A percentile compares a stretch with the other conserved stretches of the same genome.
Conservation (phyloP, 768 basidiomycete genomes). For the Polyporus arcularius region DNA sequence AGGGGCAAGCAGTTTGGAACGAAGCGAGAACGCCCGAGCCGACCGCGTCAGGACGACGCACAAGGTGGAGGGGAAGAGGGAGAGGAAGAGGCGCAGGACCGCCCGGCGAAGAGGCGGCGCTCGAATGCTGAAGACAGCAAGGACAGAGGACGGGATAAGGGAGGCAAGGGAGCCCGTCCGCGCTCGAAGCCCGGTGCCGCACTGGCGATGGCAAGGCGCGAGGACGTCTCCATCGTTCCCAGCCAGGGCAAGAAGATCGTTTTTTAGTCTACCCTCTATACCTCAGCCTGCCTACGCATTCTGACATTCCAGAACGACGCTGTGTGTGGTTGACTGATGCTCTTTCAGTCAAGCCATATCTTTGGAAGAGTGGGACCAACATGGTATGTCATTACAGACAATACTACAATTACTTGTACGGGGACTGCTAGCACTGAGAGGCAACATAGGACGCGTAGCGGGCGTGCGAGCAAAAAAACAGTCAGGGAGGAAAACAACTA, state of each 20-base stretch:
- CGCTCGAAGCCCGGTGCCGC: conserved; percentile 79
- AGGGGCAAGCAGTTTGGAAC: neutral
- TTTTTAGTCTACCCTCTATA: conserved; percentile 41
- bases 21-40: neutral
- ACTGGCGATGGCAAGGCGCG: conserved; percentile 73
- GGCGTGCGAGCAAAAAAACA: too few relatives aligned
- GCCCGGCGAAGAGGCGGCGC: conserved; percentile 25
- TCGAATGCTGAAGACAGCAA: neutral
- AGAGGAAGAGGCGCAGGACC: conserved; percentile 20
- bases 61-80: conserved; percentile 12
- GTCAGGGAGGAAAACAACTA: too few relatives aligned
- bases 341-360: neutral
- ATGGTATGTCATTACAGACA: conserved; percentile 21
- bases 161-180: conserved; percentile 29
- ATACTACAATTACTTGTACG: conserved; percentile 10
- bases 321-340: too few relatives aligned
- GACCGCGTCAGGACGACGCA: neutral
- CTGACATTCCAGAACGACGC: too few relatives aligned
- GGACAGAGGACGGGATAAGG: neutral
- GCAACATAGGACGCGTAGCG: neutral
- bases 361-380: neutral
- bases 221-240: conserved; percentile 73
- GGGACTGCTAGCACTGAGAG: neutral
- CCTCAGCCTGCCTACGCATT: too few relatives aligned
- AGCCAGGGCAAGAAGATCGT: conserved; percentile 71